Evolutionary conservation across 345 rosid genomes (phyloP), one percentile per base, ranked within the genome.

Genomic region (Dovyalis caffra): DNA sequence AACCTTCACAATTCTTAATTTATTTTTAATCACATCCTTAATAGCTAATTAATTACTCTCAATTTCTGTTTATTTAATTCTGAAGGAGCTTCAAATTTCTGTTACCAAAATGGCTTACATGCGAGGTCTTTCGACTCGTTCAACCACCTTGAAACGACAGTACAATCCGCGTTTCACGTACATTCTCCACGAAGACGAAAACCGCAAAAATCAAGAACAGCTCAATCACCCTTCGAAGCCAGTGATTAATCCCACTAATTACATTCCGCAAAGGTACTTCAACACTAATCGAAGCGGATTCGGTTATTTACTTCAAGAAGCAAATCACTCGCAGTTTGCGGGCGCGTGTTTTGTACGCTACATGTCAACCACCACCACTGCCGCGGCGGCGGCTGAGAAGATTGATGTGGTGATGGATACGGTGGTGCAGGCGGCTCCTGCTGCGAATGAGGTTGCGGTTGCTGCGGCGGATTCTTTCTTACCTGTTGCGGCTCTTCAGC

Each of bases 391-490:
- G 7, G 43, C 87, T 0, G 90, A 87, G 0, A 87, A 85, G 53
- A 79, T 89, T 11, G 90, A 85, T 64, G 62, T 83, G 21, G 72
- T 89, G 12, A 71, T 77, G 1, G 90, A 88, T n/a, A 83, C 87
- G 29, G 47, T 43, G 47, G 18, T 16, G 47, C 47, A 43, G 47
- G 87, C 90, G 80, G 84, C 80, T 34, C 86, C 91, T 62, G 83
- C 87, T 8, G 86, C 79, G 31, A 91, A 82, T 77, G 96, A 92
- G 80, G 97, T 92, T 74, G 84, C 97, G 26, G 16, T 84, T 72
- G 96, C 96, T 26, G 91, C 96, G 82, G 86, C 84, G 6, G 97
- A 89, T 81, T 88, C 89, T 57, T 89, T 81, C 83, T 80, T 81
- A 8, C 94, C 94, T n/a, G 84, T 92, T 3, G 85, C 84, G 16